A percentile compares a stretch with the other conserved stretches of the same genome.
Conservation (phyloP, 257 asterid species). For the Echium plantagineum region DNA sequence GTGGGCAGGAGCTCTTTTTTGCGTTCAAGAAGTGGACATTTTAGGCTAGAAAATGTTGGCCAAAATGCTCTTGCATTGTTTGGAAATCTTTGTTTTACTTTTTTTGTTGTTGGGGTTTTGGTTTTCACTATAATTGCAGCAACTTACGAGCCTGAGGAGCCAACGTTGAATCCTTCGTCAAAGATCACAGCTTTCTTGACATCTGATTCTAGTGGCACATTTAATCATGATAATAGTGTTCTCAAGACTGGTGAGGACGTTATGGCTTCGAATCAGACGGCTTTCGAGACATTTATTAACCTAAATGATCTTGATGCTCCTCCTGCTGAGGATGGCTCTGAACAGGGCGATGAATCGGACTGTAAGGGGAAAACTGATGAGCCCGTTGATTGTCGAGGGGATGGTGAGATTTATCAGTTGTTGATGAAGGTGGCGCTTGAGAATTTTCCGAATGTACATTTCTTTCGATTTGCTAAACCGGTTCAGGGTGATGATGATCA, state of each 20-base stretch:
- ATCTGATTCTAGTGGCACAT: constrained; percentile 70
- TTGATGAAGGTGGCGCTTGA: constrained; percentile 72
- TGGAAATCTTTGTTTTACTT: constrained; percentile 47
- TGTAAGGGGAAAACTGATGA: constrained; percentile 40
- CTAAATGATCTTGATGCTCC: constrained; percentile 63
- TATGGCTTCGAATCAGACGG: constrained; percentile 62
- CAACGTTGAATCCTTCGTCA: constrained; percentile 65
- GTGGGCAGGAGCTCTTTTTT: constrained; percentile 30
- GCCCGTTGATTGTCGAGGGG: constrained; percentile 58
- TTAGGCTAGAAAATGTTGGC: constrained; percentile 70
- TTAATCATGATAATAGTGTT: constrained; percentile 55
- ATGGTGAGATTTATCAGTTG: constrained; percentile 64
- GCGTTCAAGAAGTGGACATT: constrained; percentile 32
- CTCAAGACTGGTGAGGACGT: constrained; percentile 96
- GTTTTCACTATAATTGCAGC: constrained; percentile 57
- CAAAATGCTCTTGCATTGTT: constrained; percentile 49
- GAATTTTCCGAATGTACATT: constrained; percentile 50
- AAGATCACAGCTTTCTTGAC: constrained; percentile 65
- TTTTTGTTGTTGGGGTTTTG: constrained; percentile 47
- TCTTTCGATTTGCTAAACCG: constrained; percentile 70
- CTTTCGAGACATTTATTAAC: constrained; percentile 57
- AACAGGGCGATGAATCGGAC: constrained; percentile 3
- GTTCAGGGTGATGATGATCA: constrained; percentile 49
- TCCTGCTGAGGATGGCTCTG: background rate
- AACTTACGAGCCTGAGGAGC: constrained; percentile 45